These are phyloP conservation scores for Neoboletus magnificus DNA, from an alignment of 768 basidiomycete genomes.

Conservation along the genomic window DNA sequence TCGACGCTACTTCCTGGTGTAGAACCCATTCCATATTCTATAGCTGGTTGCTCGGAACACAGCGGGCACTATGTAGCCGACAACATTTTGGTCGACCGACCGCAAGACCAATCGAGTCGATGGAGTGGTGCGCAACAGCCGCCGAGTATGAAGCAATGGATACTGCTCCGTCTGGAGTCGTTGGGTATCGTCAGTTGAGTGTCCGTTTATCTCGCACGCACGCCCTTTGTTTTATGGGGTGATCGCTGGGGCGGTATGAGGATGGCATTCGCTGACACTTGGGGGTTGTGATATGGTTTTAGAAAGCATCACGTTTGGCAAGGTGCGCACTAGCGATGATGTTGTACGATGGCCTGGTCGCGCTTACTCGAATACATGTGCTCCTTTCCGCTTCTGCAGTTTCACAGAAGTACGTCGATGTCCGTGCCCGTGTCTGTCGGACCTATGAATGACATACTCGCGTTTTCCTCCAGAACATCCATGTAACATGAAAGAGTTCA, in stretches of 20 bases:
- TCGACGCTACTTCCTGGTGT: constrained; percentile 5
- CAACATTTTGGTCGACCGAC: constrained; percentile 64
- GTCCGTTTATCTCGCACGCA: not conserved
- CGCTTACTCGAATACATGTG: not conserved
- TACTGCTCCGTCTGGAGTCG: constrained; percentile 60
- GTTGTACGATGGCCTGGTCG: not conserved
- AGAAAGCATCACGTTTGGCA: constrained; percentile 80
- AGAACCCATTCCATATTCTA: constrained; percentile 44
- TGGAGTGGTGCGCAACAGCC: constrained; percentile 71
- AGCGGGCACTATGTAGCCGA: constrained; percentile 67
- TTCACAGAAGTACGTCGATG: constrained; percentile 26
- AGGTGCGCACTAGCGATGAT: constrained; percentile 43
- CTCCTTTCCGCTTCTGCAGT: constrained; percentile 4
- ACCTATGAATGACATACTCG: not conserved
- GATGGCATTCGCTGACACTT: constrained; percentile 5
- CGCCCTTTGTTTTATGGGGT: not conserved
- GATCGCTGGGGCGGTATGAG: not conserved
- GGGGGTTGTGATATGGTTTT: not conserved
- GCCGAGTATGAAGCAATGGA: constrained; percentile 62
- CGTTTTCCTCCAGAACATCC: constrained; percentile 57
- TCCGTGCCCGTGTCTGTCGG: not conserved
- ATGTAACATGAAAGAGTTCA: constrained; percentile 84
- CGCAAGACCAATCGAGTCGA: constrained; percentile 62
- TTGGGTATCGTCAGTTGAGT: constrained; percentile 65
- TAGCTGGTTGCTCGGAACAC: constrained; percentile 64